Conservation (phyloP, 129 eudicot species). For the Oenanthe sinensis region DNA sequence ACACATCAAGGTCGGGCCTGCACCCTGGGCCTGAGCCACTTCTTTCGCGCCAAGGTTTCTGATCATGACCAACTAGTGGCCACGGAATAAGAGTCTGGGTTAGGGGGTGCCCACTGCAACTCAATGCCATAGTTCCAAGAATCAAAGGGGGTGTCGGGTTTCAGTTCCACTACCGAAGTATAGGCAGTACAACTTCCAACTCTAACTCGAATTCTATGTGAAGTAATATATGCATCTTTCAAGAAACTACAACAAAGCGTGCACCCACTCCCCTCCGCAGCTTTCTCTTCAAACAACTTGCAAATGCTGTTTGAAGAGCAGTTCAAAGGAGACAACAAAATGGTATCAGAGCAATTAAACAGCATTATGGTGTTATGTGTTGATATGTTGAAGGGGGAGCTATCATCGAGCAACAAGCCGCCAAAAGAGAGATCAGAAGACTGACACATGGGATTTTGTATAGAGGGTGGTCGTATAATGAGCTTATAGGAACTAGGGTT, state of each 20-base stretch:
- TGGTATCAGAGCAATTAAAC: slow-evolving; percentile 35
- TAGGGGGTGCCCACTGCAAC: slow-evolving; percentile 39
- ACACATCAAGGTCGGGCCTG: no score
- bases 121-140: slow-evolving; percentile 47
- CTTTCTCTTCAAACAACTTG: slow-evolving; percentile 33
- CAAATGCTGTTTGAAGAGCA: slow-evolving; percentile 40
- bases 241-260: slow-evolving; percentile 38
- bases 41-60: background rate
- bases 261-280: slow-evolving; percentile 21
- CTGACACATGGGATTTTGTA: slow-evolving; percentile 22
- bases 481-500: slow-evolving; percentile 17
- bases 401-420: slow-evolving; percentile 31
- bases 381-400: slow-evolving; percentile 44
- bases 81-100: background rate
- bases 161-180: slow-evolving; percentile 33
- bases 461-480: slow-evolving; percentile 24
- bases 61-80: background rate
- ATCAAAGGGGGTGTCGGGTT: slow-evolving; percentile 12
- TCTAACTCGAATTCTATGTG: slow-evolving; percentile 41
- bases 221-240: slow-evolving; percentile 42
- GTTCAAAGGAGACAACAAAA: slow-evolving; percentile 37
- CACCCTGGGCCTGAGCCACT: background rate
- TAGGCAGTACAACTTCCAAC: slow-evolving; percentile 45
- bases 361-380: slow-evolving; percentile 36
- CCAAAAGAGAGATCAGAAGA: slow-evolving; percentile 30